phyloP scores from a whole-genome alignment of 495 filamentous ascomycete genomes.

The Stereocaulon alpinum region DNA sequence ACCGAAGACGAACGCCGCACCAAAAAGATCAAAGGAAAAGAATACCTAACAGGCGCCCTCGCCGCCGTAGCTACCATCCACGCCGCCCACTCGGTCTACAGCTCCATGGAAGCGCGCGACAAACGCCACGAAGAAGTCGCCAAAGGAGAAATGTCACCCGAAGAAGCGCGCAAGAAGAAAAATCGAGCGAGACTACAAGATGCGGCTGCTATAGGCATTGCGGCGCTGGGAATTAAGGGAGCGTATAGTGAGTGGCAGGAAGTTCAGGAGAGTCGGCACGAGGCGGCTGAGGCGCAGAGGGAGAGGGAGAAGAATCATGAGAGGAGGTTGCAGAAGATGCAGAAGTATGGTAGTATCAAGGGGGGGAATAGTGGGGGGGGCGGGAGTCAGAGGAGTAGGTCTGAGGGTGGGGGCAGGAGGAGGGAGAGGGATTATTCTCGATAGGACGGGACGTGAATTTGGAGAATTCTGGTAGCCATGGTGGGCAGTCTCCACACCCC shows the following conservation, averaged over 20 bases:
- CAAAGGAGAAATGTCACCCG: slow-evolving; percentile 53
- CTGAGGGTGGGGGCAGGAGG: slow-evolving; percentile 3
- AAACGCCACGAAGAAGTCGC: slow-evolving; percentile 52
- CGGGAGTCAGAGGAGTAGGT: slow-evolving; percentile 1
- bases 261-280: slow-evolving; percentile 39
- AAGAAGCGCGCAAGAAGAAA: slow-evolving; percentile 58
- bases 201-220: slow-evolving; percentile 62
- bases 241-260: slow-evolving; percentile 41
- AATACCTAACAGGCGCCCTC: slow-evolving; percentile 61
- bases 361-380: neutral
- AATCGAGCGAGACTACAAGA: slow-evolving; percentile 59
- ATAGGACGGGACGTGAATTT: neutral
- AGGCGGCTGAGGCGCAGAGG: slow-evolving; percentile 16
- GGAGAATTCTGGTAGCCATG: no score
- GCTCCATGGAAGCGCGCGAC: slow-evolving; percentile 57
- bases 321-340: slow-evolving; percentile 19
- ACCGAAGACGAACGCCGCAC: slow-evolving; percentile 55
- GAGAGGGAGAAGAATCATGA: slow-evolving; percentile 21
- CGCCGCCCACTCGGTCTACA: slow-evolving; percentile 62
- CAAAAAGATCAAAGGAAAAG: slow-evolving; percentile 66
- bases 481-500: neutral
- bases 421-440: slow-evolving; percentile 8
- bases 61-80: slow-evolving; percentile 70
- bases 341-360: slow-evolving; percentile 11
- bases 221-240: slow-evolving; percentile 64